Conservation (phyloP, 75 land plant species). For the Sequoia sempervirens region DNA sequence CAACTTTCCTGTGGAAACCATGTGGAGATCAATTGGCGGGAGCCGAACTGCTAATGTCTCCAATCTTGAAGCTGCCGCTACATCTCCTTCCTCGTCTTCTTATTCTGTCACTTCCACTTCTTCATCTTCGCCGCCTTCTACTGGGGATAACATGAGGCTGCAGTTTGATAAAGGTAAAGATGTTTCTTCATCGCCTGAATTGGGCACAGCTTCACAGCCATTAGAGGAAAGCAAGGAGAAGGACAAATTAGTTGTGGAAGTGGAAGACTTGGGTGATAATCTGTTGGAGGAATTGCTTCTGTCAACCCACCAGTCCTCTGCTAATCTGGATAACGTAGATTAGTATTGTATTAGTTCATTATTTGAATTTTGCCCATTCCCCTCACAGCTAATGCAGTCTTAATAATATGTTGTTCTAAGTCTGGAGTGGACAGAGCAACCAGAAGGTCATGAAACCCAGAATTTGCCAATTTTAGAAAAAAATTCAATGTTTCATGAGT, state of each 20-base stretch:
- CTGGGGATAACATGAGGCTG: neutral
- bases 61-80: neutral
- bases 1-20: conserved; percentile 16
- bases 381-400: too few relatives aligned
- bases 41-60: neutral
- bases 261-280: neutral
- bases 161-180: neutral
- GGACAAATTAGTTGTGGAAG: conserved; percentile 1
- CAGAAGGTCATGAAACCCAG: too few relatives aligned
- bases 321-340: too few relatives aligned
- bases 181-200: neutral
- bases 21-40: neutral
- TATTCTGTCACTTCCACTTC: neutral
- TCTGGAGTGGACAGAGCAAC: too few relatives aligned
- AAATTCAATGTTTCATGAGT: too few relatives aligned
- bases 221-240: neutral
- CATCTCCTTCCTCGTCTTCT: neutral
- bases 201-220: neutral
- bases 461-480: too few relatives aligned
- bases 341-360: too few relatives aligned
- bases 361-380: too few relatives aligned
- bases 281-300: conserved; percentile 4
- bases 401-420: too few relatives aligned
- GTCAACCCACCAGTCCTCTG: neutral
- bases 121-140: neutral